These are phyloP conservation scores for Mortierella sp. DNA, from an alignment of 371 early-diverging fungal species.

Conservation along the genomic window DNA sequence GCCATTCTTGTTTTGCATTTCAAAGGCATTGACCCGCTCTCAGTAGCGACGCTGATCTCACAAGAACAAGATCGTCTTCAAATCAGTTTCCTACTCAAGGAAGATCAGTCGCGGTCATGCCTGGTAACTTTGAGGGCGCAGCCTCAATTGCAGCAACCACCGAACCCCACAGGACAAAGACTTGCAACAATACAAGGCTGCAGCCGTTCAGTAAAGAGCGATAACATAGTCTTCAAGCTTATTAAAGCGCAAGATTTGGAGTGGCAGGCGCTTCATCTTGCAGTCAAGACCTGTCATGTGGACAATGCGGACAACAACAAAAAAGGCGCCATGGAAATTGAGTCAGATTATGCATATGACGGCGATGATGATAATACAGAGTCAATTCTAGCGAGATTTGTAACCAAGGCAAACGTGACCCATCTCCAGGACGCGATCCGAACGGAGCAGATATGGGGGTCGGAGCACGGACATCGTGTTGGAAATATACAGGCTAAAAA, in stretches of 20 bases:
- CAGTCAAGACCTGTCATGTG: background rate
- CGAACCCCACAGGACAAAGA: background rate
- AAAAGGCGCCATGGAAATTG: background rate
- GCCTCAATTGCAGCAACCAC: constrained; percentile 10
- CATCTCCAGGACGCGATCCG: constrained; percentile 18
- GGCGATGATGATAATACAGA: background rate
- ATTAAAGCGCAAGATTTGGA: constrained; percentile 15
- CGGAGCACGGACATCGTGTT: background rate
- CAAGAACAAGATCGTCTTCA: constrained; percentile 1
- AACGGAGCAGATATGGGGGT: constrained; percentile 14
- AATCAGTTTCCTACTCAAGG: background rate
- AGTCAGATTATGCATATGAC: background rate
- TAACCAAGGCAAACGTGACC: constrained; percentile 14
- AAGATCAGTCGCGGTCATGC: background rate
- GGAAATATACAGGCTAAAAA: constrained; percentile 34
- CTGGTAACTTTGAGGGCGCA: background rate
- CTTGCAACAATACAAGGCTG: constrained; percentile 15
- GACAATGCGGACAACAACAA: background rate
- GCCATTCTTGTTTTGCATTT: constrained; percentile 30
- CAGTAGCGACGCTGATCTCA: constrained; percentile 11
- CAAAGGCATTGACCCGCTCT: constrained; percentile 18
- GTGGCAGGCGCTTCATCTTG: constrained; percentile 35
- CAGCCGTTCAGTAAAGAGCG: constrained; percentile 3
- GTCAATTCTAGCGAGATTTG: constrained; percentile 13
- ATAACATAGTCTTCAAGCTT: constrained; percentile 36